A percentile compares a stretch with the other conserved stretches of the same genome.
Evolutionary conservation across 257 asterid species (phyloP).

Genomic region (Craterostigma plantagineum): DNA sequence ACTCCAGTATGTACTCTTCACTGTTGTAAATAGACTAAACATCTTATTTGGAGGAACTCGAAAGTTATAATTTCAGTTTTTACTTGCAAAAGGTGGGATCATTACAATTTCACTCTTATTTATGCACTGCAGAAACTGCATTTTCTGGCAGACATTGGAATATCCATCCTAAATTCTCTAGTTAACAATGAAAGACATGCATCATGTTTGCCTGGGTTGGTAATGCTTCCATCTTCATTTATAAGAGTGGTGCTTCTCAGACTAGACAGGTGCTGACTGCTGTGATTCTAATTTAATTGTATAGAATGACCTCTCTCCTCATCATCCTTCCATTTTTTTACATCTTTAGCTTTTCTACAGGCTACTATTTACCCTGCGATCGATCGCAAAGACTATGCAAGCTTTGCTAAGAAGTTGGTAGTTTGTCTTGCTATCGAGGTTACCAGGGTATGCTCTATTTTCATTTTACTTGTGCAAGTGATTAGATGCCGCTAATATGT

Average conservation of each 20-base stretch:
- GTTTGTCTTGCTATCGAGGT: conserved; percentile 27
- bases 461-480: background rate
- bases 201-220: conserved; percentile 23
- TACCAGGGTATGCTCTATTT: conserved; percentile 18
- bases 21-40: no score
- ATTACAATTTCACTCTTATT: conserved; percentile 8
- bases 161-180: conserved; percentile 41
- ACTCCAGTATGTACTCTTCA: conserved; percentile 40
- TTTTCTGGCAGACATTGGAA: conserved; percentile 59
- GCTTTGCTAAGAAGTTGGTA: conserved; percentile 29
- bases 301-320: no score
- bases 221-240: conserved; percentile 74
- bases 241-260: conserved; percentile 28
- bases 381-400: conserved; percentile 24
- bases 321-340: no score
- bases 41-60: no score
- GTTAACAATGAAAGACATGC: conserved; percentile 11
- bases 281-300: background rate
- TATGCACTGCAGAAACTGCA: conserved; percentile 50
- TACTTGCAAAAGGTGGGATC: background rate
- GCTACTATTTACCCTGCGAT: background rate
- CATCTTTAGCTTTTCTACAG: no score
- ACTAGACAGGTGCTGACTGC: conserved; percentile 41
- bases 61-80: no score
- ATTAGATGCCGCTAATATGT: no score